Evolutionary conservation across 2,329 filamentous ascomycete species (phyloP).

Genomic region (Neobulgaria alba): DNA sequence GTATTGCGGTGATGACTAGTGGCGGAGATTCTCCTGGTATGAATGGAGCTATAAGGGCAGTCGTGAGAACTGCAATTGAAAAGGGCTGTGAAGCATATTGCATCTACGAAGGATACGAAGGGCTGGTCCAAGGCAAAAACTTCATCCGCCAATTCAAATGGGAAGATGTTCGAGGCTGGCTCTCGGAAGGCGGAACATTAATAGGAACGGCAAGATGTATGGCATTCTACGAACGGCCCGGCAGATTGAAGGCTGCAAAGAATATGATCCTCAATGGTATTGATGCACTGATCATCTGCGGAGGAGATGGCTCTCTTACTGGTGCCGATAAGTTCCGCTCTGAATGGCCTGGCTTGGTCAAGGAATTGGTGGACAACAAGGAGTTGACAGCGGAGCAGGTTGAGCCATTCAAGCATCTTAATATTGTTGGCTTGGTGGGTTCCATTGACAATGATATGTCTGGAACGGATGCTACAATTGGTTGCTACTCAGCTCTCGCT

Average conservation of each 20-base stretch:
- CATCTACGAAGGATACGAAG: slow-evolving; percentile 92
- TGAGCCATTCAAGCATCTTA: slow-evolving; percentile 73
- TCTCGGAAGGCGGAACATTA: slow-evolving; percentile 88
- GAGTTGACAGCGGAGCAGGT: slow-evolving; percentile 65
- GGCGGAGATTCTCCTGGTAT: slow-evolving; percentile 69
- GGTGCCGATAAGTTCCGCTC: slow-evolving; percentile 87
- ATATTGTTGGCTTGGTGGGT: slow-evolving; percentile 92
- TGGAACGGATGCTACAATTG: slow-evolving; percentile 93
- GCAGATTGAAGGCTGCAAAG: slow-evolving; percentile 78
- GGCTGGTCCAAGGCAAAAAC: slow-evolving; percentile 79
- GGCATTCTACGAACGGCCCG: slow-evolving; percentile 82
- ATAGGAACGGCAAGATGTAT: slow-evolving; percentile 93
- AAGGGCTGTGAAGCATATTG: slow-evolving; percentile 72
- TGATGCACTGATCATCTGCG: slow-evolving; percentile 92
- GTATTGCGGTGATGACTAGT: slow-evolving; percentile 64
- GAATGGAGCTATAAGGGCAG: slow-evolving; percentile 63
- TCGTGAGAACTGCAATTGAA: slow-evolving; percentile 86
- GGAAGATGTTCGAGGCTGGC: slow-evolving; percentile 90
- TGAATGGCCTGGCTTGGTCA: slow-evolving; percentile 83
- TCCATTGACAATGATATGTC: slow-evolving; percentile 99
- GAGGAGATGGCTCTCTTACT: slow-evolving; percentile 91
- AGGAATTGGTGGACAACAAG: slow-evolving; percentile 70
- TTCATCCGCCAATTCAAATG: slow-evolving; percentile 83
- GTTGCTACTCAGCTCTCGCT: slow-evolving; percentile 86
- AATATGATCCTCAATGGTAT: slow-evolving; percentile 92